phyloP scores from a whole-genome alignment of 2,329 filamentous ascomycete genomes.

The Geosmithia flava region DNA sequence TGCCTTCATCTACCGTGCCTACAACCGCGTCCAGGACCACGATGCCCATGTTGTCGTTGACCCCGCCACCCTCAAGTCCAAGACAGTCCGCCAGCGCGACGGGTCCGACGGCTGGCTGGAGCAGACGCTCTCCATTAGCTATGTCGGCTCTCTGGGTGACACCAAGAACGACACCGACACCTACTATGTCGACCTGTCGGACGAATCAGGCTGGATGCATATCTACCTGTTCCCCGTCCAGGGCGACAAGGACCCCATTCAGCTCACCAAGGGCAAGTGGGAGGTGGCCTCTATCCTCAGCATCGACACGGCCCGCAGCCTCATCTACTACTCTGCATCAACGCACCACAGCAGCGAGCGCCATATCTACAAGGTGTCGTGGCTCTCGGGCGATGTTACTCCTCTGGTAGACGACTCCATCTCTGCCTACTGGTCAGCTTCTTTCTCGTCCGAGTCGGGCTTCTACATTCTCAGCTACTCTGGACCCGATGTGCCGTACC shows the following conservation, averaged over 20 bases:
- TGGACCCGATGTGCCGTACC: slow-evolving; percentile 57
- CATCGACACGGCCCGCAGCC: slow-evolving; percentile 39
- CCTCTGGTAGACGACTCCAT: slow-evolving; percentile 49
- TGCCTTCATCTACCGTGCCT: slow-evolving; percentile 51
- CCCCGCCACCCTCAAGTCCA: slow-evolving; percentile 29
- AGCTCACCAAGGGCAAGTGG: slow-evolving; percentile 54
- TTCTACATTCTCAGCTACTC: slow-evolving; percentile 56
- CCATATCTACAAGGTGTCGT: slow-evolving; percentile 56
- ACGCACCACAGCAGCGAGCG: slow-evolving; percentile 54
- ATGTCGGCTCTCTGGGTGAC: slow-evolving; percentile 29
- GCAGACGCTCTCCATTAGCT: slow-evolving; percentile 41
- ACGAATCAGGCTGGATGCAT: slow-evolving; percentile 57
- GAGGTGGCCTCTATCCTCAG: slow-evolving; percentile 49
- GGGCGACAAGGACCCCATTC: slow-evolving; percentile 29
- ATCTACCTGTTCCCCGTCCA: slow-evolving; percentile 50
- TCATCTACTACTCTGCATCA: slow-evolving; percentile 54
- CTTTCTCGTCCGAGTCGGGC: slow-evolving; percentile 47
- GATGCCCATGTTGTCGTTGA: slow-evolving; percentile 52
- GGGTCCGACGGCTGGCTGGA: slow-evolving; percentile 51
- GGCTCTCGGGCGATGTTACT: slow-evolving; percentile 37
- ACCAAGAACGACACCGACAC: slow-evolving; percentile 12
- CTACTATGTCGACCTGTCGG: slow-evolving; percentile 56
- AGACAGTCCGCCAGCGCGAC: slow-evolving; percentile 41
- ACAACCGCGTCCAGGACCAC: slow-evolving; percentile 55
- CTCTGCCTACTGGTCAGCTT: slow-evolving; percentile 48